Evolutionary conservation across 2,329 filamentous ascomycete species (phyloP), one percentile per base, ranked within the genome.

Genomic region (Arthrobotrys pseudoclavata): DNA sequence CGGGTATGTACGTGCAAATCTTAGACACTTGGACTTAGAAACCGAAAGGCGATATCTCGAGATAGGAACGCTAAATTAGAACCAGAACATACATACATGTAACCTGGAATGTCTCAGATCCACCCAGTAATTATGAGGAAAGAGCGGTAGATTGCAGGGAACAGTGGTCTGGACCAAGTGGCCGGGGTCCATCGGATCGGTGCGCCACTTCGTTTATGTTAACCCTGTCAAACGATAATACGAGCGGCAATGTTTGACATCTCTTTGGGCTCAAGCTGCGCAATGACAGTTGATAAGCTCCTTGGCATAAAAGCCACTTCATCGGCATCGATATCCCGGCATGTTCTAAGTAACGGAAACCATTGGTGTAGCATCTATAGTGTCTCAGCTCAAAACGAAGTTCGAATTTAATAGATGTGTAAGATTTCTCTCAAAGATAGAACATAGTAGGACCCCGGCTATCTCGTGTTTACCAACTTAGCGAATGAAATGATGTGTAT

Each of bases 151-250:
- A 60, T 40, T 6, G 1, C 7, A 2, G 29, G n/a, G 12, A 7
- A 60, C 2, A 26, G 34, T 26, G 34, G 34, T 42, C 55, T 60
- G 42, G 55, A 60, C 29, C 53, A 6, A 3, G 10, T 42, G 18
- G 20, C 55, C 3, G 4, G 55, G 55, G 20, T 42, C 34, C 12
- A 26, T 40, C 34, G 15, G 55, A 60, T 60, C 55, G 55, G 55
- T 15, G 55, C 55, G 55, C 55, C 55, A 60, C 55, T 42, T 60
- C 55, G 55, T 60, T 60, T 42, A 60, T 42, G 34, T 18, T 60
- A 15, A 34, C 34, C 55, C 52, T 20, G 34, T 60, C 55, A 60
- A 60, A 34, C 55, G 55, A 40, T 20, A 10, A 60, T 60, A 24
- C 20, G 24, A 42, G 31, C 20, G 34, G 31, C 20, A 60, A 50